A percentile compares a stretch with the other conserved stretches of the same genome.
Evolutionary conservation across 805 yeast species (phyloP).

Genomic region (Ogataea neopini): DNA sequence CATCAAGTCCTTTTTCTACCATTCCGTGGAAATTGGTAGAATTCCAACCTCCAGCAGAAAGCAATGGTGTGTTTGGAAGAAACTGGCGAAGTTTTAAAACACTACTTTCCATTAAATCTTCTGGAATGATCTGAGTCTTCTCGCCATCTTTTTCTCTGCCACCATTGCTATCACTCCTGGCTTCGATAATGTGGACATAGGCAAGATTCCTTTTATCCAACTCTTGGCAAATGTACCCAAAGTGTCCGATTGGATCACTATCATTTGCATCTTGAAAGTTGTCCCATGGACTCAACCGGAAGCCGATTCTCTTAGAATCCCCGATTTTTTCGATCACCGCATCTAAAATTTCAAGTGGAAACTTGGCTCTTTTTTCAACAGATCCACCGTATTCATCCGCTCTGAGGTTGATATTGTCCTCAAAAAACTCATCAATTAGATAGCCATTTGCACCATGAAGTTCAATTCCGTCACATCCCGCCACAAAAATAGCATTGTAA

Average conservation of each 20-base stretch:
- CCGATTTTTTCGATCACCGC: slow-evolving; percentile 40
- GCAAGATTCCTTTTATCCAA: slow-evolving; percentile 37
- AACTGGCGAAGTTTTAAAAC: slow-evolving; percentile 9
- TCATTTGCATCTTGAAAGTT: slow-evolving; percentile 26
- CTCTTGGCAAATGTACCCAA: slow-evolving; percentile 34
- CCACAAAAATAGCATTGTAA: slow-evolving; percentile 31
- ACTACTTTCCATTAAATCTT: slow-evolving; percentile 23
- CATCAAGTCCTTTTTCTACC: slow-evolving; percentile 12
- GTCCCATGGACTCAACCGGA: slow-evolving; percentile 41
- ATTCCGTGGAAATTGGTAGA: slow-evolving; percentile 24
- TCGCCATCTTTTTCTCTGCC: slow-evolving; percentile 27
- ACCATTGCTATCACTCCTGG: slow-evolving; percentile 34
- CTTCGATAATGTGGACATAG: slow-evolving; percentile 40
- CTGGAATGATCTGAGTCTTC: slow-evolving; percentile 24
- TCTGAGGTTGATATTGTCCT: slow-evolving; percentile 37
- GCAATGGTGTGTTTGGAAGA: slow-evolving; percentile 33
- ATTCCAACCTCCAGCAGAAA: slow-evolving; percentile 34
- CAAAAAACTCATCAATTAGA: slow-evolving; percentile 40
- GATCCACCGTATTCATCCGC: slow-evolving; percentile 57
- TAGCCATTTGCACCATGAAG: slow-evolving; percentile 45
- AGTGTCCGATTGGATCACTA: slow-evolving; percentile 24
- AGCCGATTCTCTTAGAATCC: slow-evolving; percentile 35
- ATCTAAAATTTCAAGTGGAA: slow-evolving; percentile 38
- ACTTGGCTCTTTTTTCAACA: slow-evolving; percentile 42
- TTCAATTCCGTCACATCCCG: slow-evolving; percentile 44